Evolutionary conservation across 176 grass and related monocot genomes (phyloP).

Genomic region (Ensete glaucum): DNA sequence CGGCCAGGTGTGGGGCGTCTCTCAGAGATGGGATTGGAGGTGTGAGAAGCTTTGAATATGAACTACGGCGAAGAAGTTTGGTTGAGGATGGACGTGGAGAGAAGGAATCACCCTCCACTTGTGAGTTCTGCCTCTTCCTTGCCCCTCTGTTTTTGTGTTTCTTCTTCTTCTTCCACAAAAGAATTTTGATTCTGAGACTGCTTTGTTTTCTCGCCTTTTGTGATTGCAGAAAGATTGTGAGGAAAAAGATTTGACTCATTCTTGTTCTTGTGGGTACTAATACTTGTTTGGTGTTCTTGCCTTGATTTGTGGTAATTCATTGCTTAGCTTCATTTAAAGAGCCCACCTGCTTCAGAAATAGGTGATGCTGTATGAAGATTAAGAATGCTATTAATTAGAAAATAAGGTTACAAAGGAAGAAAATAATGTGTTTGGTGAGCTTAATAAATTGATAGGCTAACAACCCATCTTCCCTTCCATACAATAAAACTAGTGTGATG

Average conservation of each 20-base stretch:
- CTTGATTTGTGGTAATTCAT: neutral
- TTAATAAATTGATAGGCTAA: no score
- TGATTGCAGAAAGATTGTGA: neutral
- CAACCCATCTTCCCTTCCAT: no score
- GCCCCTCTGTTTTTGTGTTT: neutral
- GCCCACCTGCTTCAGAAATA: no score
- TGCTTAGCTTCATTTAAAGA: neutral
- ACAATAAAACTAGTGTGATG: no score
- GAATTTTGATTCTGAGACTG: no score
- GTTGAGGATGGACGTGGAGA: constrained; percentile 33
- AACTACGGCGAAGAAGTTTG: neutral
- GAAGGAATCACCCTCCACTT: constrained; percentile 44
- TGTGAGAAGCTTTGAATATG: neutral
- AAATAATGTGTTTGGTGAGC: no score
- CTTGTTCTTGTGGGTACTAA: neutral
- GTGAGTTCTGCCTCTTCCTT: constrained; percentile 28
- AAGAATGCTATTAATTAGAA: no score
- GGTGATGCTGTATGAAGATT: no score
- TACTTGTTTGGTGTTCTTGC: neutral
- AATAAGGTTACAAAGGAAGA: no score
- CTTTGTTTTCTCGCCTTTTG: neutral
- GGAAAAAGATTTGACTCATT: neutral
- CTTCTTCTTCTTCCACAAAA: neutral
- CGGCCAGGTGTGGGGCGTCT: neutral
- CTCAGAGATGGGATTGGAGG: neutral